Conservation (phyloP, 495 filamentous ascomycete genomes). For the Parachaetomium inaequale region DNA sequence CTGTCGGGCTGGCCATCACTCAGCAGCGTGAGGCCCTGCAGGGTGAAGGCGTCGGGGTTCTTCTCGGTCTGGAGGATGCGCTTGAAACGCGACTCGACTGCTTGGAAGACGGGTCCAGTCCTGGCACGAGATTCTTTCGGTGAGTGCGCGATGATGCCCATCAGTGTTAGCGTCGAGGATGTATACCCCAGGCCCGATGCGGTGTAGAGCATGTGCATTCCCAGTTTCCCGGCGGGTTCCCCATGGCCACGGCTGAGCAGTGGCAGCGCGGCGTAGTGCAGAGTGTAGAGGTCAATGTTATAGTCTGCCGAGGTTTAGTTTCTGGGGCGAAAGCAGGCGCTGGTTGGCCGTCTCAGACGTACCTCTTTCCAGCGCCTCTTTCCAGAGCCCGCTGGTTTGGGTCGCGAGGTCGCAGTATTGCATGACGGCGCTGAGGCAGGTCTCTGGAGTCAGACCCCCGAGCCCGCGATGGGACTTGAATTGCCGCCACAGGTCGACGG, state of each 20-base stretch:
- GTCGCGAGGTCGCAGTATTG: conserved; percentile 28
- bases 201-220: conserved; percentile 26
- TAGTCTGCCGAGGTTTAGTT: conserved; percentile 22
- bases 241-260: conserved; percentile 11
- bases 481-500: conserved; percentile 24
- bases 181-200: conserved; percentile 26
- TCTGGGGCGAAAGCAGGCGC: background rate
- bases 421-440: conserved; percentile 21
- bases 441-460: conserved; percentile 23
- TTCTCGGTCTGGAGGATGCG: conserved; percentile 5
- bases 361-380: conserved; percentile 19
- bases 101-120: too few species aligned
- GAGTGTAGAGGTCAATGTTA: conserved; percentile 23
- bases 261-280: conserved; percentile 23
- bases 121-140: background rate
- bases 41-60: conserved; percentile 24
- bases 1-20: background rate
- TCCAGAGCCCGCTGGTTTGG: conserved; percentile 15
- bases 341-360: background rate
- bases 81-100: conserved; percentile 11
- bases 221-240: conserved; percentile 5
- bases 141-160: background rate
- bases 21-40: conserved; percentile 17
- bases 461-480: background rate
- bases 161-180: conserved; percentile 27